phyloP scores from a whole-genome alignment of 257 asterid genomes.

The Nicotiana sylvestris region DNA sequence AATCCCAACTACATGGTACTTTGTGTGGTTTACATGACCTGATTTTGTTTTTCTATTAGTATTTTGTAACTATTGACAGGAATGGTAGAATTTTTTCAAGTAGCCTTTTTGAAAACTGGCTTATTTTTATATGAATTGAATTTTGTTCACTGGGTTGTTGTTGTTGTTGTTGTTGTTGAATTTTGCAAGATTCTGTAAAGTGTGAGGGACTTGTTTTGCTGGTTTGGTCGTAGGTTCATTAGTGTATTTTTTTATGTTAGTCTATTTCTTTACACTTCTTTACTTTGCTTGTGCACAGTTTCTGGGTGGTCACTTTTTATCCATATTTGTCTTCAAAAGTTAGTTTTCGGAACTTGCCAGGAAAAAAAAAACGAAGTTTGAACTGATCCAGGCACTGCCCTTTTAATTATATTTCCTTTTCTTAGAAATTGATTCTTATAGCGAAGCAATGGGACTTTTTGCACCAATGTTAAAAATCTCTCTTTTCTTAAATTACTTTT shows the following conservation, averaged over 20 bases:
- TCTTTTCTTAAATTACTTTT: background rate
- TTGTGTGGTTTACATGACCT: background rate
- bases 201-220: background rate
- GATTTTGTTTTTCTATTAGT: background rate
- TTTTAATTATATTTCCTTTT: background rate
- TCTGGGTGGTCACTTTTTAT: background rate
- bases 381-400: background rate
- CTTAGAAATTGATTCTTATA: too few relatives aligned
- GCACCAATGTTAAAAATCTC: background rate
- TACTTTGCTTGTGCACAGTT: background rate
- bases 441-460: background rate
- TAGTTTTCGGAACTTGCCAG: too few relatives aligned
- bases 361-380: too few relatives aligned
- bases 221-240: background rate
- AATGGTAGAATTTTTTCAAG: background rate
- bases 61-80: background rate
- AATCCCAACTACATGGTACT: slow-evolving; percentile 50
- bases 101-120: background rate
- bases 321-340: too few relatives aligned
- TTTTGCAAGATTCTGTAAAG: too few relatives aligned
- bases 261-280: background rate
- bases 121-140: background rate
- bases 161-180: too few relatives aligned
- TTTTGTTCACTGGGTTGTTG: too few relatives aligned
- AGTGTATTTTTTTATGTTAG: background rate